Percentiles rank a stretch among this genome's conserved stretches.
Evolutionary conservation across 2,329 filamentous ascomycete species (phyloP).

Genomic region (Exutisphaerella laricina): DNA sequence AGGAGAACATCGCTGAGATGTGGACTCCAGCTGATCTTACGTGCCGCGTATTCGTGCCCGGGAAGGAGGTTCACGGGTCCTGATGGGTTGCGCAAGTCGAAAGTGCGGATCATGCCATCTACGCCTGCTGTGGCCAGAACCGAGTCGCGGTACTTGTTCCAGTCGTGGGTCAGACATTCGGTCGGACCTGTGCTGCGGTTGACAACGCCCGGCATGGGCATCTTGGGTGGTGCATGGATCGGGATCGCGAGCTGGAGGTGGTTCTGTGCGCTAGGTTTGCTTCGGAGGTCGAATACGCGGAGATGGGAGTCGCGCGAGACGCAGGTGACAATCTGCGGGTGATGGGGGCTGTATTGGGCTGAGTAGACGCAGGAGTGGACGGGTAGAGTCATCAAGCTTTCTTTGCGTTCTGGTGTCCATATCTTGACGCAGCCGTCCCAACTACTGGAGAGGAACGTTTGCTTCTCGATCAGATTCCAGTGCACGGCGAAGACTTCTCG

Average conservation of each 20-base stretch:
- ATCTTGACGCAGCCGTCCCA: constrained; percentile 98
- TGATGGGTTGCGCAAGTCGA: constrained; percentile 76
- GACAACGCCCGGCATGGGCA: constrained; percentile 41
- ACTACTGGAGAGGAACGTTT: constrained; percentile 81
- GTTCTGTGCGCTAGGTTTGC: constrained; percentile 77
- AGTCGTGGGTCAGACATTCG: constrained; percentile 91
- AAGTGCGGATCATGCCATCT: constrained; percentile 78
- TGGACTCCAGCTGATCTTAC: constrained; percentile 83
- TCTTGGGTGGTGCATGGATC: constrained; percentile 63
- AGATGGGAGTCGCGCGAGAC: constrained; percentile 86
- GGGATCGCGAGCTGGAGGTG: constrained; percentile 79
- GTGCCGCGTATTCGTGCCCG: constrained; percentile 87
- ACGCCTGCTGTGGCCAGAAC: constrained; percentile 85
- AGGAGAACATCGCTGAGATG: constrained; percentile 84
- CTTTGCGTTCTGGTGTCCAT: constrained; percentile 68
- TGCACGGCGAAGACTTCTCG: constrained; percentile 87
- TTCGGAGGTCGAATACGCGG: constrained; percentile 85
- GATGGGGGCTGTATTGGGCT: constrained; percentile 83
- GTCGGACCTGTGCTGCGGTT: constrained; percentile 52
- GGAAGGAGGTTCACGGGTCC: constrained; percentile 69
- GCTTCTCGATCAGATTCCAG: constrained; percentile 89
- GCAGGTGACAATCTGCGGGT: constrained; percentile 75
- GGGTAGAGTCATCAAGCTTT: constrained; percentile 75
- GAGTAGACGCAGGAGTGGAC: constrained; percentile 93
- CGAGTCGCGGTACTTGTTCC: constrained; percentile 93